Evolutionary conservation across 345 rosid genomes (phyloP), one percentile per base, ranked within the genome.

Genomic region (Clausena lansium): DNA sequence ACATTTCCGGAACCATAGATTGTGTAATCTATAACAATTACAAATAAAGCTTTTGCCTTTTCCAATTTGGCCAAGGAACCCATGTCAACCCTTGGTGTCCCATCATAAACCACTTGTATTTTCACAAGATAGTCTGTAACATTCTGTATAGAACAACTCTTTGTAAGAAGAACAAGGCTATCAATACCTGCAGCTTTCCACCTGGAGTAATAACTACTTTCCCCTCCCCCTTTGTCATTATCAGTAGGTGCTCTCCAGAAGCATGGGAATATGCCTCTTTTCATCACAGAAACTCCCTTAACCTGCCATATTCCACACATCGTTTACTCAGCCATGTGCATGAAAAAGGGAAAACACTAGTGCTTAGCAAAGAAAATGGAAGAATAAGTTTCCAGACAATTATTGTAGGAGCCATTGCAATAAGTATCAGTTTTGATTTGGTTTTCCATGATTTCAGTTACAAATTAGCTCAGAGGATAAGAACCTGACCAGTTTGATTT

Each of bases 211-310:
- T 96, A 92, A 84, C 99, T 94, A 61, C 78, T 59, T 65, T 79
- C 84, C 9, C 75, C 97, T 80, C 99, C 98, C 72, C 99, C 99
- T 81, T 92, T 94, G 86, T 96, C 99, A 76, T 96, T 96, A 81
- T 96, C 98, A 17, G 93, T 92, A 11, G 95, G 97, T 80, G 98
- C 99, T 82, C 99, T 86, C 98, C 99, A 94, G 85, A 96, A 89
- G 88, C 97, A 92, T 45, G 99, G 98, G 61, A 87, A 74, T 78
- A 96, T 84, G 83, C 97, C 92, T 75, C 87, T 87, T 28, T 71
- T 88, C 92, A 96, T 80, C 35, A 96, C 84, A 72, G 87, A 79
- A 78, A 87, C 84, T 76, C 97, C 99, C 79, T 87, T 83, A 71
- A 90, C 88, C 99, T 96, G 82, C 77, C 75, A 86, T 83, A 61